Percentiles rank a stretch among this genome's conserved stretches.
phyloP scores from a whole-genome alignment of 148 eudicot species.

The Diospyros lotus region DNA sequence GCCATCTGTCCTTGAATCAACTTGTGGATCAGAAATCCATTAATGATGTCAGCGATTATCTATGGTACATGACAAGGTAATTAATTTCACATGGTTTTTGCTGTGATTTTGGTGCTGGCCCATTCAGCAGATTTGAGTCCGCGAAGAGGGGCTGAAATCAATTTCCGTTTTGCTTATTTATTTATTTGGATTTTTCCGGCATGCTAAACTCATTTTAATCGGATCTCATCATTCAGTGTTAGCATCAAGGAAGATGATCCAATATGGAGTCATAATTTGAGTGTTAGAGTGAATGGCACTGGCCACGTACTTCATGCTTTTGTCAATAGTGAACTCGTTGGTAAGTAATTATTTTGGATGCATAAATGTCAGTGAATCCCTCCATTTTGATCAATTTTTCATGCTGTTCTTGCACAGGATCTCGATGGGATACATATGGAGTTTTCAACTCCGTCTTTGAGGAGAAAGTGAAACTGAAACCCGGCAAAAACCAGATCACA shows the following conservation, averaged over 20 bases:
- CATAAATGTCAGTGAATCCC: too few species aligned
- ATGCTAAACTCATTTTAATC: too few species aligned
- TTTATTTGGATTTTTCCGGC: neutral
- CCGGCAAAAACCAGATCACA: constrained; percentile 43
- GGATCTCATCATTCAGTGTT: constrained; percentile 16
- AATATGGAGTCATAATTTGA: constrained; percentile 31
- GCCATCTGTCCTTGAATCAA: constrained; percentile 2
- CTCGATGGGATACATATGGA: constrained; percentile 29
- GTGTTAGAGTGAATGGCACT: constrained; percentile 31
- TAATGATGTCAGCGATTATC: constrained; percentile 36
- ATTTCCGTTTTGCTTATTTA: too few species aligned
- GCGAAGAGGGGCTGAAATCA: too few species aligned
- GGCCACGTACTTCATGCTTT: constrained; percentile 42
- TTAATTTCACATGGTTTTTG: neutral
- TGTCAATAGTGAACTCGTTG: constrained; percentile 38
- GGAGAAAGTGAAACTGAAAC: constrained; percentile 26
- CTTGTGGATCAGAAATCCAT: constrained; percentile 34
- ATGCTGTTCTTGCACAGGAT: constrained; percentile 20
- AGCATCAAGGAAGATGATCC: constrained; percentile 31
- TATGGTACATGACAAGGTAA: constrained; percentile 64
- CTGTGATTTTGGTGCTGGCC: neutral
- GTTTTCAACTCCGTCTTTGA: constrained; percentile 27
- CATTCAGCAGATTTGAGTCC: too few species aligned
- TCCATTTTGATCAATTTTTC: too few species aligned
- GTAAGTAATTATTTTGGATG: constrained; percentile 13